Base-by-base conservation (phyloP, 257 asterid genomes). In the Eustoma russellianum region DNA sequence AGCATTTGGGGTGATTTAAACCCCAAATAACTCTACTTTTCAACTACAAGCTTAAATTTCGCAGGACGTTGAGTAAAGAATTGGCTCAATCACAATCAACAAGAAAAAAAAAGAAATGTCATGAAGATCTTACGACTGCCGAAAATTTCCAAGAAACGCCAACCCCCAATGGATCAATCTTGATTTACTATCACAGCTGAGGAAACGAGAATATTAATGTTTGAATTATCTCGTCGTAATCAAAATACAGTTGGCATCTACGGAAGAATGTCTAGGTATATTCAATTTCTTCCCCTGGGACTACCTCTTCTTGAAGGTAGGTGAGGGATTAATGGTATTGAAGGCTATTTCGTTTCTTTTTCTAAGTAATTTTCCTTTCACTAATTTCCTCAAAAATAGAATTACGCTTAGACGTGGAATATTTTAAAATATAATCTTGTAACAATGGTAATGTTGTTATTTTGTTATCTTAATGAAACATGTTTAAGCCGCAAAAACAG, bases 111-210 rank as follows among this genome's bases (percentile, higher is more conserved):
- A 11, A 10, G 38, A 33, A 53, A 71, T 33, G n/a, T 5, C 28
- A 18, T 17, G 18, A 62, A 59, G 64, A 53, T 67, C 88, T 80
- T 72, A 73, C 86, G 56, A 49, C 53, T 69, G 43, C 63, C 56
- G 77, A 79, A 48, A 67, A 56, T 13, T 24, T 50, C 79, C 66
- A 57, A 41, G 47, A 43, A 40, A 46, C 64, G 62, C 70, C 61
- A 50, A 59, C 48, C 60, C 62, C 52, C 67, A 64, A 61, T 53
- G 62, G 76, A 67, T 78, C 64, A 67, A 74, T 61, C 48, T 66
- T 63, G 48, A 51, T 43, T 44, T 13, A 19, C 53, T 48, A 60
- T 62, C 63, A 58, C 67, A 74, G 80, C 78, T 79, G 66, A 67
- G 46, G 46, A 70, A 13, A n/a, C 55, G 35, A 59, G 33, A 17